Evolutionary conservation across 441 rosid species (phyloP), one percentile per base, ranked within the genome.

Genomic region (Corymbia calophylla): DNA sequence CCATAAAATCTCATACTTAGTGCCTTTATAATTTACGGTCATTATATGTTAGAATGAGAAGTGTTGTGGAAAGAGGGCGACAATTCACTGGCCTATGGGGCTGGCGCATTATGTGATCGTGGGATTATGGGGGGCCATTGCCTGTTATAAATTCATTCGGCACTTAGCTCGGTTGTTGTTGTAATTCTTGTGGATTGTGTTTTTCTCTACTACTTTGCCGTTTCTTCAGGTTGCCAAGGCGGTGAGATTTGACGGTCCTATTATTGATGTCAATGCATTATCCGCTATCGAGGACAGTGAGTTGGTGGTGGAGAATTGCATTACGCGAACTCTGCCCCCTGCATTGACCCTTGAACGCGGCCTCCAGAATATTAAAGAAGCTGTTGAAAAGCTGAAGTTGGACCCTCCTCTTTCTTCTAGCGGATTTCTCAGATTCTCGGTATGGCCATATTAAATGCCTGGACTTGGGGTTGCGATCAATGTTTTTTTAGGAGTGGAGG

Each of bases 391-490:
- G 92, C 89, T 97, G 87, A 95, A 94, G 95, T 56, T 89, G 87
- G 91, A 96, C 92, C 98, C 98, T 90, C 98, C 98, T 17, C 31
- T 87, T 66, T 92, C 95, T 87, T 92, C 93, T 60, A 91, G 90
- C 58, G 99, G 99, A 68, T 89, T 96, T 89, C 87, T 95, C 70
- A 95, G 99, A 89, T 96, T 95, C 93, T 97, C 95, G 98, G 98
- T 95, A 91, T 53, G 29, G 18, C 29, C 47, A 29, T 53, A n/a
- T 56, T 27, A 53, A 27, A 53, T 32, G n/a, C 21, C 19, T 47
- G 23, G 70, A 44, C 49, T n/a, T 53, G 48, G 29, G 84, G 73
- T 29, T 48, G 85, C 15, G 23, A 25, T 64, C 21, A 31, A 23
- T 87, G 84, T 12, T 58, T 39, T 62, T 51, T 5, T 29, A 15